Evolutionary conservation across 2,329 filamentous ascomycete genomes (phyloP).

Genomic region (Fusarium aywerte): DNA sequence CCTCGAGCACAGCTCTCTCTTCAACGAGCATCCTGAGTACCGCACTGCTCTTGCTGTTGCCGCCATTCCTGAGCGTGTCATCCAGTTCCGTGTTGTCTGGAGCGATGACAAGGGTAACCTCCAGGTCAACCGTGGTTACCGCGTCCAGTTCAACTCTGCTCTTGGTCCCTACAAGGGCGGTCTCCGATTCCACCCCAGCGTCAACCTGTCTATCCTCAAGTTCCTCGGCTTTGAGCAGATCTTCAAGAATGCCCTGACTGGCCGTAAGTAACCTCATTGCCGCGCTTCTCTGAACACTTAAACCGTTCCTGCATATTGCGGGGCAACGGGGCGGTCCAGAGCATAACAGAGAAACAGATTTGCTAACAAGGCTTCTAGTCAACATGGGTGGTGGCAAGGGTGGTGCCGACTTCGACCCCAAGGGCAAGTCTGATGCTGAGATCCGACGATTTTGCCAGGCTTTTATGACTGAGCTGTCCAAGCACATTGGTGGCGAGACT

Average conservation of each 20-base stretch:
- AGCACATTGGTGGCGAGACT: slow-evolving; percentile 95
- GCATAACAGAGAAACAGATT: slow-evolving; percentile 8
- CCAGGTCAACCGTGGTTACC: slow-evolving; percentile 94
- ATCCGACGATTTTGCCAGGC: slow-evolving; percentile 96
- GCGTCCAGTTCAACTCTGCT: slow-evolving; percentile 98
- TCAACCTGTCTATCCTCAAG: slow-evolving; percentile 86
- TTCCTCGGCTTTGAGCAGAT: slow-evolving; percentile 99
- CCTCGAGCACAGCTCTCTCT: slow-evolving; percentile 92
- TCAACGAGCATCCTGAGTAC: slow-evolving; percentile 95
- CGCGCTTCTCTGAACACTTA: neutral
- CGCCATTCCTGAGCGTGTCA: slow-evolving; percentile 91
- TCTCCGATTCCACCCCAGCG: slow-evolving; percentile 90
- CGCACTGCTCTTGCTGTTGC: slow-evolving; percentile 87
- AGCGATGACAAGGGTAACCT: slow-evolving; percentile 90
- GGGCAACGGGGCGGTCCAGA: slow-evolving; percentile 8
- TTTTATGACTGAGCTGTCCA: slow-evolving; percentile 96
- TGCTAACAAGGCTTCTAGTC: slow-evolving; percentile 49
- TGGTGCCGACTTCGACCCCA: slow-evolving; percentile 98
- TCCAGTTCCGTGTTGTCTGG: slow-evolving; percentile 98
- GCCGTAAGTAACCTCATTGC: slow-evolving; percentile 68
- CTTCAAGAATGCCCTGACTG: slow-evolving; percentile 99
- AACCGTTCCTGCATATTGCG: slow-evolving; percentile 33
- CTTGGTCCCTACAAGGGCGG: slow-evolving; percentile 98
- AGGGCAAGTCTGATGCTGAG: slow-evolving; percentile 97
- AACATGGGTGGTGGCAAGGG: slow-evolving; percentile 96